phyloP scores from a whole-genome alignment of 306 rosid genomes.

The Begonia peltatifolia region DNA sequence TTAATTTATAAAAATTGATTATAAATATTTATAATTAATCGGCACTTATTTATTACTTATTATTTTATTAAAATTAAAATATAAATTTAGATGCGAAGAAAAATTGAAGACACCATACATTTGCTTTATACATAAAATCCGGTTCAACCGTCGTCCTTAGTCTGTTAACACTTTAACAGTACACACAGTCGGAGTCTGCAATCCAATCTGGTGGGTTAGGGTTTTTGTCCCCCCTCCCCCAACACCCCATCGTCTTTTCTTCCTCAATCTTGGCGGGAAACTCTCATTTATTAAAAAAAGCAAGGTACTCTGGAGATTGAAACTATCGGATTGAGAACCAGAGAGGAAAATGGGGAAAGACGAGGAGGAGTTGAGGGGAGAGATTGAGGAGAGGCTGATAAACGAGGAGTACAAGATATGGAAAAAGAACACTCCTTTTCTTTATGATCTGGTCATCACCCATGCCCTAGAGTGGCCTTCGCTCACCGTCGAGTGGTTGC shows the following conservation, averaged over 20 bases:
- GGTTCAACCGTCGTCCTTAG: no score
- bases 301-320: not conserved
- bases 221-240: not conserved
- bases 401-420: constrained; percentile 99
- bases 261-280: not conserved
- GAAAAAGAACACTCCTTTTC: constrained; percentile 95
- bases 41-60: no score
- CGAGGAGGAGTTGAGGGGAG: constrained; percentile 95
- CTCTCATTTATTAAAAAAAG: not conserved
- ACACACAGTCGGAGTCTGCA: no score
- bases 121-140: no score
- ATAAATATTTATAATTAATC: no score
- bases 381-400: constrained; percentile 80
- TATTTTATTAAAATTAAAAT: no score
- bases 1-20: no score
- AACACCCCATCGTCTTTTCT: not conserved
- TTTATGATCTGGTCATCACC: constrained; percentile 87
- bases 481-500: constrained; percentile 94
- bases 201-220: not conserved
- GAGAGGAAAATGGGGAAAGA: constrained; percentile 61
- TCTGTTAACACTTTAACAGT: no score
- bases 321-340: not conserved
- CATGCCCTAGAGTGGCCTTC: constrained; percentile 99
- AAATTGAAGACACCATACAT: no score
- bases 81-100: no score